Conservation (phyloP, 1,284 basidiomycete genomes). For the Dichomitus squalens region DNA sequence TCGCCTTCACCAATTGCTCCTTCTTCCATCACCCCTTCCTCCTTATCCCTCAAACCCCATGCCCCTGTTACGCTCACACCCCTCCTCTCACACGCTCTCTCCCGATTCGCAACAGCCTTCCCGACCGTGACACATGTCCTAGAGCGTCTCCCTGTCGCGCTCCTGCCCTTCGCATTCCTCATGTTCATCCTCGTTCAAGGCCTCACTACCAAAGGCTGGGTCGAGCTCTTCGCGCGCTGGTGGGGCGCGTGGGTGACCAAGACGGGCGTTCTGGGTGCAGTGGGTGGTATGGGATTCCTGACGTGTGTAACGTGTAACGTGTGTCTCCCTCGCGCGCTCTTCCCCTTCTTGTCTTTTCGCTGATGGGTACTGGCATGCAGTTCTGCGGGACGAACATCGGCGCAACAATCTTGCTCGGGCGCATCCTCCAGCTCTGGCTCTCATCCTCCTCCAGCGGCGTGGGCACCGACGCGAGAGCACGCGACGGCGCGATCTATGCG, state of each 20-base stretch:
- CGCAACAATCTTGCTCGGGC: conserved; percentile 87
- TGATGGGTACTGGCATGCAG: conserved; percentile 29
- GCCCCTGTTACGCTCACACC: not conserved
- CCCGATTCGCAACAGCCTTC: conserved; percentile 45
- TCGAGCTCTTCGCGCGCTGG: conserved; percentile 83
- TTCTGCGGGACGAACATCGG: conserved; percentile 95
- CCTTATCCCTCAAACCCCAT: not conserved
- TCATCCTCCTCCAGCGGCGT: conserved; percentile 17
- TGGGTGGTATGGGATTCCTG: conserved; percentile 49
- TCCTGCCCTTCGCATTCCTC: conserved; percentile 92
- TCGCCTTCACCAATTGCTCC: not conserved
- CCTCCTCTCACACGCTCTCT: not conserved
- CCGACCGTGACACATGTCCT: conserved; percentile 77
- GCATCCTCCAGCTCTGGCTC: conserved; percentile 51
- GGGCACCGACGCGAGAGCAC: conserved; percentile 30
- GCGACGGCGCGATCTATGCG: conserved; percentile 51
- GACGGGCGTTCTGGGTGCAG: conserved; percentile 44
- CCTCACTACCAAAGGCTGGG: conserved; percentile 88
- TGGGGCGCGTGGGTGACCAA: conserved; percentile 51
- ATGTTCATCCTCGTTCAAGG: conserved; percentile 96
- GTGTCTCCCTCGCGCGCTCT: conserved; percentile 29
- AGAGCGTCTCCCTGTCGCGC: conserved; percentile 74
- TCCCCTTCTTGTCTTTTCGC: not conserved
- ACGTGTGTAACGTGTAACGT: conserved; percentile 84
- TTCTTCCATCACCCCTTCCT: not conserved